Evolutionary conservation across 2,329 filamentous ascomycete species (phyloP), one percentile per base, ranked within the genome.

Genomic region (Colletotrichum melonis): DNA sequence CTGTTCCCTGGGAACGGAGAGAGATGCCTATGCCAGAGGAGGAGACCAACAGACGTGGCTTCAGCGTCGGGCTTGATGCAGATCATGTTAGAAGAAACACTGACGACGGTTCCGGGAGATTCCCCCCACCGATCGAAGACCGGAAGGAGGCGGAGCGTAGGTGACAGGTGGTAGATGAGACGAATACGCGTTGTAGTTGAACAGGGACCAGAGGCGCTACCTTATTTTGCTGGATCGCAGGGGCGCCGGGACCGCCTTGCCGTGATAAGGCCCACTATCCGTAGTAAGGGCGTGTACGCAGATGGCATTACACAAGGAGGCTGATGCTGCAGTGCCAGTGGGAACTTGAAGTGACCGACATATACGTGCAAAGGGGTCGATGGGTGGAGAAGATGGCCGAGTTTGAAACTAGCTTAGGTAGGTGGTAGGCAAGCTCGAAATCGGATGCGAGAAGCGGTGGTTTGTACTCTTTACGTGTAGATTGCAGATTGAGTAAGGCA

Each of bases 81-180:
- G 72, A 74, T 74, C 72, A 59, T 72, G 68, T 68, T 63, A 78
- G 78, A 73, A 74, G 75, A 77, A 76, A 76, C 73, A 74, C 57
- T 66, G 69, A 72, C 69, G 63, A 72, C 63, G 38, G 68, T 59
- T 54, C 57, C 65, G 75, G 73, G 69, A 65, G 67, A 65, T 71
- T 42, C 62, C 56, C 74, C 75, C 75, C 75, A 75, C 76, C 73
- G 69, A 75, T 75, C 74, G 72, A 69, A 76, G 73, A 77, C 76
- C 76, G 73, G 75, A 78, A 76, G 77, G 69, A 76, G 76, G 68
- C 72, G 73, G 77, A 76, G 73, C 72, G 69, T 62, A 73, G 65
- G 72, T 74, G 72, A 74, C 72, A 74, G 72, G 63, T 67, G 62
- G 58, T 59, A 78, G 64, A 76, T 78, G 76, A 78, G 77, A 79